phyloP scores from a whole-genome alignment of 352 stramenopile genomes.

The Aphanomyces cochlioides region DNA sequence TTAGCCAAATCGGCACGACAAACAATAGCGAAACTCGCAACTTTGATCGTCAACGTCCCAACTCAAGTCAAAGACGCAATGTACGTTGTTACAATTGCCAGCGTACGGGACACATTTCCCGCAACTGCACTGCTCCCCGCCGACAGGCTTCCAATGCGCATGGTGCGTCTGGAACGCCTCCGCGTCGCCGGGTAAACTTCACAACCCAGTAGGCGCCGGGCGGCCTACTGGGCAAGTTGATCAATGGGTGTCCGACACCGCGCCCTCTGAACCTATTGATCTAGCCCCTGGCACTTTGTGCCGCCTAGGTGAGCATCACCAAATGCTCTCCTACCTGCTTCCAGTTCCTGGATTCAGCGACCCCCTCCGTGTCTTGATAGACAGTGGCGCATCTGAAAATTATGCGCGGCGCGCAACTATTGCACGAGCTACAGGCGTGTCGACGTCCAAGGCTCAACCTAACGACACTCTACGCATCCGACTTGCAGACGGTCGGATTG shows the following conservation, averaged over 20 bases:
- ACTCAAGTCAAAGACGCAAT: no score
- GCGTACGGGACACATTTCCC: slow-evolving; percentile 23
- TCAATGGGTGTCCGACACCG: not conserved
- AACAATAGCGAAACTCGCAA: no score
- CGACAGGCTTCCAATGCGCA: not conserved
- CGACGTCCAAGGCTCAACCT: not conserved
- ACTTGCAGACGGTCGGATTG: slow-evolving; percentile 32
- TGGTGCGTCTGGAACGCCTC: not conserved
- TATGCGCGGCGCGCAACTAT: slow-evolving; percentile 33
- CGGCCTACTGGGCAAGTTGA: no score
- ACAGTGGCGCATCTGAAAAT: slow-evolving; percentile 35
- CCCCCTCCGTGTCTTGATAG: slow-evolving; percentile 27
- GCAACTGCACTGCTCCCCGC: slow-evolving; percentile 27
- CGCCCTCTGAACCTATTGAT: slow-evolving; percentile 22
- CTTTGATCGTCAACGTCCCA: no score
- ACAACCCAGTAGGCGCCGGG: not conserved
- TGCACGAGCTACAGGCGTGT: not conserved
- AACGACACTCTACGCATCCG: slow-evolving; percentile 28
- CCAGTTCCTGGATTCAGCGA: slow-evolving; percentile 1
- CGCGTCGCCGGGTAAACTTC: not conserved
- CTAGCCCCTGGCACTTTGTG: slow-evolving; percentile 10
- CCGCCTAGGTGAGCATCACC: no score
- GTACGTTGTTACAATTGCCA: slow-evolving; percentile 23
- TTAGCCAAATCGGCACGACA: no score
- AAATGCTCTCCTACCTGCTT: no score